Evolutionary conservation across 306 rosid species (phyloP).

Genomic region (Casuarina cunninghamiana): DNA sequence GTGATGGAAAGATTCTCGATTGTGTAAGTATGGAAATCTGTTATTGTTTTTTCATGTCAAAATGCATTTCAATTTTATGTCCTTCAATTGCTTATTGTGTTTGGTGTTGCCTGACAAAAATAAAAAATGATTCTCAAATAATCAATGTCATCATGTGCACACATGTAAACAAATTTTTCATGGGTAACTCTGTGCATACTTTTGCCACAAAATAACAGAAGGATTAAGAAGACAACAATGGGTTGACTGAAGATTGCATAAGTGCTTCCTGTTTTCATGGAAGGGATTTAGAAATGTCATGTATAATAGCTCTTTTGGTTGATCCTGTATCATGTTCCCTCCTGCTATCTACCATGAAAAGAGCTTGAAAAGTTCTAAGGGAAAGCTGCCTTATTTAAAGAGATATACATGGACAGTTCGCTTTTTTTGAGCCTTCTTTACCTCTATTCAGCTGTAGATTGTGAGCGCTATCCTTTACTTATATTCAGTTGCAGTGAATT

Average conservation of each 20-base stretch:
- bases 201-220: not conserved
- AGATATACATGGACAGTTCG: not conserved
- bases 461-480: not conserved
- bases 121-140: slow-evolving; percentile 4
- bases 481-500: not conserved
- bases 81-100: slow-evolving; percentile 12
- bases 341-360: not conserved
- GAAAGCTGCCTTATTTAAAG: not conserved
- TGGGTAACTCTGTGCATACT: not conserved
- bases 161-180: not conserved
- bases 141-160: not conserved
- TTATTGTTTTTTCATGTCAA: slow-evolving; percentile 18
- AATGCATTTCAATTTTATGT: slow-evolving; percentile 25
- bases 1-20: slow-evolving; percentile 70
- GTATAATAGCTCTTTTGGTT: not conserved
- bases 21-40: slow-evolving; percentile 55
- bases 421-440: not conserved
- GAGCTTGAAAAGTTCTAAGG: not conserved
- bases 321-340: not conserved
- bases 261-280: not conserved
- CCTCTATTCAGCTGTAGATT: no score
- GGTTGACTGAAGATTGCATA: not conserved
- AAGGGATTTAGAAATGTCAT: not conserved
- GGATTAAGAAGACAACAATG: not conserved
- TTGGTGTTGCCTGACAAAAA: slow-evolving; percentile 4